Base-by-base conservation (phyloP, 257 asterid species). In the Nicotiana tabacum region DNA sequence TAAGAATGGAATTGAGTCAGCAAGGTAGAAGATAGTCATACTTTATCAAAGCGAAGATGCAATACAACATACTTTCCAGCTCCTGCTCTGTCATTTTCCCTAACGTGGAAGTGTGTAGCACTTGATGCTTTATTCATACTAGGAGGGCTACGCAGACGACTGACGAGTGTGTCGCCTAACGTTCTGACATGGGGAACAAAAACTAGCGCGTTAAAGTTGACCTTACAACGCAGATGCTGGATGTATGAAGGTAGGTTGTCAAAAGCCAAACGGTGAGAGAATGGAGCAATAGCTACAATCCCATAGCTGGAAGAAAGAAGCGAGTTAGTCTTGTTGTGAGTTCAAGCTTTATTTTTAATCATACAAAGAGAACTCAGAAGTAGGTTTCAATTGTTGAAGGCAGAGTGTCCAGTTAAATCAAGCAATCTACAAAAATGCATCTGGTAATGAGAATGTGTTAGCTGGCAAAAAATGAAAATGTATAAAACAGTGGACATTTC, bases 1-100 rank as follows among this genome's bases (percentile, higher is more conserved):
- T 51, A 66, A 57, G 46, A 76, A 60, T 4, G 39, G 37, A 27
- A 81, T 11, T 29, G 72, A 46, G 78, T 66, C 56, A 53, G 67
- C 62, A 77, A 29, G 30, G 81, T 46, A 77, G 56, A 77, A 56
- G 77, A 62, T 46, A 77, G 72, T 46, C 84, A 65, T 83, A 89
- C 91, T 85, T 89, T 89, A 77, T 89, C 91, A 80, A 89, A 89
- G 58, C 89, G 90, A 46, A 89, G 90, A 85, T 89, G 91, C 81
- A 89, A 69, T 30, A 83, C 91, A 62, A 85, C 90, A 77, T 85
- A 87, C 81, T 89, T 89, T 11, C 91, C 91, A 84, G 85, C 85
- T 68, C 83, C 82, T 81, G 61, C 78, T 81, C 83, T 82, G 62
- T 82, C 81, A 21, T 67, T 82, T 24, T 10, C 37, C 58, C 51